phyloP scores from a whole-genome alignment of 495 filamentous ascomycete species.

The Immersiella caudata region DNA sequence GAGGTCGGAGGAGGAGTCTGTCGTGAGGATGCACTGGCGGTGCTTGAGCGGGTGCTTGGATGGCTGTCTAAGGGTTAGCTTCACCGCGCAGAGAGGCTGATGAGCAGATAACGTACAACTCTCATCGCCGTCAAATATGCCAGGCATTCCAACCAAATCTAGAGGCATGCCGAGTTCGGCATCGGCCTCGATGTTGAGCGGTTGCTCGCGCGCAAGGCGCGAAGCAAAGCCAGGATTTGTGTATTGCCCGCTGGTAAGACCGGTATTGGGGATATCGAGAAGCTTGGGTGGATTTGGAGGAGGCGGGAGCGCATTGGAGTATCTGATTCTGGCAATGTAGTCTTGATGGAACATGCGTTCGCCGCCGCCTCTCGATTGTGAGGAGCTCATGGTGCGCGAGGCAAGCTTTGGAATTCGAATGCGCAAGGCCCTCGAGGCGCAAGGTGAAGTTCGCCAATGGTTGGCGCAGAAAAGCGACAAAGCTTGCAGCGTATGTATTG shows the following conservation, averaged over 20 bases:
- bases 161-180: slow-evolving; percentile 97
- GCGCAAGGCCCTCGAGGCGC: not conserved
- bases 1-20: slow-evolving; percentile 74
- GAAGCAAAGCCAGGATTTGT: slow-evolving; percentile 86
- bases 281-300: slow-evolving; percentile 94
- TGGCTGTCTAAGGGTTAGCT: slow-evolving; percentile 58
- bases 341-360: slow-evolving; percentile 84
- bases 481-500: not conserved
- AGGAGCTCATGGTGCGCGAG: slow-evolving; percentile 34
- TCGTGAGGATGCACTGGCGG: slow-evolving; percentile 79
- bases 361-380: slow-evolving; percentile 41
- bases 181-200: slow-evolving; percentile 95
- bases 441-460: not conserved
- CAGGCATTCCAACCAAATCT: slow-evolving; percentile 91
- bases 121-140: slow-evolving; percentile 93
- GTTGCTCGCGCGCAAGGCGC: slow-evolving; percentile 82
- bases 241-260: slow-evolving; percentile 78
- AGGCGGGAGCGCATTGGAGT: slow-evolving; percentile 91
- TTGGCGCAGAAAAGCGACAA: not conserved
- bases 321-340: slow-evolving; percentile 92
- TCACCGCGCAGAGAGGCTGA: not conserved
- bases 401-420: not conserved
- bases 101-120: slow-evolving; percentile 66
- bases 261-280: slow-evolving; percentile 91
- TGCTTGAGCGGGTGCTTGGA: slow-evolving; percentile 70